Evolutionary conservation across 2,329 filamentous ascomycete genomes (phyloP), one percentile per base, ranked within the genome.

Genomic region (Leptographium lundbergii): DNA sequence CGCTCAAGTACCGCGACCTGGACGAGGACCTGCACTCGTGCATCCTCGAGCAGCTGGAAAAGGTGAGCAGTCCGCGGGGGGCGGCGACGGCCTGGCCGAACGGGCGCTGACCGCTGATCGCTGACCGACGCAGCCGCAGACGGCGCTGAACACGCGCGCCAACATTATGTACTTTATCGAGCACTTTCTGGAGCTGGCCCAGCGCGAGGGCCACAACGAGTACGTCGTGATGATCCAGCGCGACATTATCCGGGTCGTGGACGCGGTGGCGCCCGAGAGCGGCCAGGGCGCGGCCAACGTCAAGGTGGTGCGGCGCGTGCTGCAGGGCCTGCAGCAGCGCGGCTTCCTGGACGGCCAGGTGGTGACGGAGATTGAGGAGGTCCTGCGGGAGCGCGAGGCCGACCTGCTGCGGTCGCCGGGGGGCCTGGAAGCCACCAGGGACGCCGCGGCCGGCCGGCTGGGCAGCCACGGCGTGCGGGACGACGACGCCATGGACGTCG

Each of bases 101-200:
- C n/a, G n/a, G n/a, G n/a, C n/a, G n/a, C n/a, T n/a, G n/a, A n/a
- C n/a, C n/a, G n/a, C n/a, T n/a, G n/a, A n/a, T n/a, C n/a, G n/a
- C 36, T 39, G 36, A 39, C 36, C 17, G 4, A 2, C 36, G 36
- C 17, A 39, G 36, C 36, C 36, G 14, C 36, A 91, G 82, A 95
- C 89, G 65, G 92, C 89, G 65, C 95, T 99, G 88, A 99, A 99
- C 73, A 95, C 87, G 57, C 82, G 92, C 61, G 95, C 94, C 61
- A 99, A 99, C 70, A 97, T 99, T 71, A 95, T 99, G 88, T 99
- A 95, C 74, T 99, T 99, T 73, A 87, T 99, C 68, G 92, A 97
- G 69, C 88, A 92, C 66, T 89, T 99, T 65, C 88, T 95, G 69
- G 92, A 97, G 69, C 80, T 90, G 73, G 88, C 90, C 25, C 80